Evolutionary conservation across 1,284 basidiomycete species (phyloP).

Genomic region (Volvariella surrecta): DNA sequence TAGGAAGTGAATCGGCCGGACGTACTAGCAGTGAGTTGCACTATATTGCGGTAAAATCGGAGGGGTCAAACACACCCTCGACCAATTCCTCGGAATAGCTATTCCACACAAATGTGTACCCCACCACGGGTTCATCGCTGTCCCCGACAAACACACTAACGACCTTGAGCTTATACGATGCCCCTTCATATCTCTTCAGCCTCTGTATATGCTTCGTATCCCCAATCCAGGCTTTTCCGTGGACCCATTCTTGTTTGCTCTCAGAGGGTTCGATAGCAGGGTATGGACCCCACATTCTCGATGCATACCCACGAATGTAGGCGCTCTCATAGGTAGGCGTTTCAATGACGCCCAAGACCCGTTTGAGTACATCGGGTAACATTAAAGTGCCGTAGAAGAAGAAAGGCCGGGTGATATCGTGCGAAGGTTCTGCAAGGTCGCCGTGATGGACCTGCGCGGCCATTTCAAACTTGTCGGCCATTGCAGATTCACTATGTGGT

Average conservation of each 20-base stretch:
- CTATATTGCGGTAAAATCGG: too few species aligned
- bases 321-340: slow-evolving; percentile 1
- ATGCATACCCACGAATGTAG: background rate
- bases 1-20: too few species aligned
- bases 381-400: slow-evolving; percentile 8
- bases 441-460: too few species aligned
- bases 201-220: background rate
- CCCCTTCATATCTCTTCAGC: slow-evolving; percentile 1
- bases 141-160: background rate
- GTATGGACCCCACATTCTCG: slow-evolving; percentile 8
- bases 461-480: too few species aligned
- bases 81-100: background rate
- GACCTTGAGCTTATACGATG: background rate
- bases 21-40: too few species aligned
- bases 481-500: too few species aligned
- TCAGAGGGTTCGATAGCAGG: slow-evolving; percentile 3
- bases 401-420: too few species aligned
- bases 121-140: background rate
- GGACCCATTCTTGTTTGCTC: background rate
- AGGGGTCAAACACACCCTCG: background rate
- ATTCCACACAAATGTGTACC: slow-evolving; percentile 4
- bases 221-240: background rate
- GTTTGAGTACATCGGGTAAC: slow-evolving; percentile 4
- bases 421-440: too few species aligned
- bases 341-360: background rate